These are phyloP conservation scores for Catunica adiposa DNA, from an alignment of 2,329 filamentous ascomycete species.

Conservation along the genomic window DNA sequence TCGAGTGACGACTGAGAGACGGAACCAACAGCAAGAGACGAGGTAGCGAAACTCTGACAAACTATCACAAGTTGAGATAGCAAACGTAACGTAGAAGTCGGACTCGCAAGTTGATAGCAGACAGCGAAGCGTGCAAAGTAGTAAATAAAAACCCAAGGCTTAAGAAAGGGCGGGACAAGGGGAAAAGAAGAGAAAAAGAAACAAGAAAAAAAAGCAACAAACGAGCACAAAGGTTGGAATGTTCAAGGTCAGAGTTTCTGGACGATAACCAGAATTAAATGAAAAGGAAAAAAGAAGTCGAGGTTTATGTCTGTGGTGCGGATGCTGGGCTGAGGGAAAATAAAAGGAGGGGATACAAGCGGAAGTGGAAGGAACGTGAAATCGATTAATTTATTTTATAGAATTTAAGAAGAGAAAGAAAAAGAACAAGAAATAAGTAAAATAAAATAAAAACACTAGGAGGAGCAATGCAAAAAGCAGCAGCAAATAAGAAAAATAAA, in stretches of 20 bases:
- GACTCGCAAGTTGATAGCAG: too few species aligned
- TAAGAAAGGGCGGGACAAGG: not conserved
- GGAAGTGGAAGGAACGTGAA: not conserved
- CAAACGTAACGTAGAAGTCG: too few species aligned
- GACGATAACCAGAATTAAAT: not conserved
- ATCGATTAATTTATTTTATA: not conserved
- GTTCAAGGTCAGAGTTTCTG: not conserved
- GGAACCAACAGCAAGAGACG: not conserved
- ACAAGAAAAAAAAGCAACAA: not conserved
- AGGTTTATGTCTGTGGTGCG: not conserved
- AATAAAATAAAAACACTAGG: too few species aligned
- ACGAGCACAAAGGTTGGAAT: not conserved
- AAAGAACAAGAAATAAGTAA: too few species aligned
- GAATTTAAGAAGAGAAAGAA: too few species aligned
- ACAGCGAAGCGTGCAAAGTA: too few species aligned
- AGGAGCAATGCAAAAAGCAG: too few species aligned
- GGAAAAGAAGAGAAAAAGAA: not conserved
- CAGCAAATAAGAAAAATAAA: too few species aligned
- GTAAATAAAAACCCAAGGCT: not conserved
- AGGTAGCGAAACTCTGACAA: not conserved
- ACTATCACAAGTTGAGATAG: too few species aligned
- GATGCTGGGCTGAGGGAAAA: not conserved
- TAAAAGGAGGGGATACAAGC: not conserved
- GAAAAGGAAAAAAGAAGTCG: not conserved
- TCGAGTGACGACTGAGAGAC: not conserved